Percentiles rank a stretch among this genome's conserved stretches.
Evolutionary conservation across 2,329 filamentous ascomycete genomes (phyloP).

Genomic region (Fusarium setosum): DNA sequence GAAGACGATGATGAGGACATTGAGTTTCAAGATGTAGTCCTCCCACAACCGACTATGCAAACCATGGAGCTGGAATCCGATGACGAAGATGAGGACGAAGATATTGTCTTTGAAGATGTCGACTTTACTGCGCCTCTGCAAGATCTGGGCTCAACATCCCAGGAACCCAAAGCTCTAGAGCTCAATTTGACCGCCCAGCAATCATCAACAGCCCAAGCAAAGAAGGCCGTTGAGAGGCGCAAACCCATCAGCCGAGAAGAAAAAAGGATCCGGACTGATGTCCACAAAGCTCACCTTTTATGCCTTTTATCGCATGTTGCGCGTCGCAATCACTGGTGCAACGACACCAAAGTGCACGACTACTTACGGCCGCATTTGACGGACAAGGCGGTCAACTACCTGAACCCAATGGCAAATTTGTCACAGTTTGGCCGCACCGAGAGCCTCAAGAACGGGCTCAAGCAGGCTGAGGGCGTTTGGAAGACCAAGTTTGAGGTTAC

Average conservation of each 20-base stretch:
- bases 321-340: slow-evolving; percentile 89
- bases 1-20: slow-evolving; percentile 56
- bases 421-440: slow-evolving; percentile 82
- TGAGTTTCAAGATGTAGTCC: slow-evolving; percentile 62
- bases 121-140: slow-evolving; percentile 51
- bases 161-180: slow-evolving; percentile 54
- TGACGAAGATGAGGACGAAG: slow-evolving; percentile 56
- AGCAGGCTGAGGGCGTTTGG: slow-evolving; percentile 75
- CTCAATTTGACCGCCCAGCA: slow-evolving; percentile 64
- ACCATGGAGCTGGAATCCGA: slow-evolving; percentile 63
- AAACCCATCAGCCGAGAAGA: slow-evolving; percentile 67
- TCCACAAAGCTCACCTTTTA: slow-evolving; percentile 89
- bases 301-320: slow-evolving; percentile 84
- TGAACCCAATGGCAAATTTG: slow-evolving; percentile 75
- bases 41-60: slow-evolving; percentile 62
- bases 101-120: slow-evolving; percentile 61
- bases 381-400: slow-evolving; percentile 71
- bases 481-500: slow-evolving; percentile 76
- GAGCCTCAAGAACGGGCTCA: slow-evolving; percentile 83
- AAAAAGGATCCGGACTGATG: slow-evolving; percentile 69
- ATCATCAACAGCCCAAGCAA: slow-evolving; percentile 45
- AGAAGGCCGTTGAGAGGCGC: slow-evolving; percentile 53
- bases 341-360: slow-evolving; percentile 76
- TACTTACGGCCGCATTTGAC: slow-evolving; percentile 73
- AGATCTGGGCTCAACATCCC: slow-evolving; percentile 32